These are phyloP conservation scores for Adansonia madagascariensis DNA, from an alignment of 441 rosid species.

Conservation along the genomic window DNA sequence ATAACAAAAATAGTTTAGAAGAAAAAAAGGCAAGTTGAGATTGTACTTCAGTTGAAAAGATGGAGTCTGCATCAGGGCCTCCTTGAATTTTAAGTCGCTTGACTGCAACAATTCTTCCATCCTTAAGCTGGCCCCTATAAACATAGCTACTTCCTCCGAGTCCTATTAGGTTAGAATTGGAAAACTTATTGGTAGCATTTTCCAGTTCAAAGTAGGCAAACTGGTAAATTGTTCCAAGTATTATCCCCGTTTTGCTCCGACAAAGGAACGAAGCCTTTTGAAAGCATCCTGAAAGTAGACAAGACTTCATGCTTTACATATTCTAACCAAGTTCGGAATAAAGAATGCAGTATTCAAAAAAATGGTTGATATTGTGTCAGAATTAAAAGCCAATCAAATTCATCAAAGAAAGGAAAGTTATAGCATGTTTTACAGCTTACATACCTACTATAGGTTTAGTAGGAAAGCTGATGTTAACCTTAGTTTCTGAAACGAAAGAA, in stretches of 20 bases:
- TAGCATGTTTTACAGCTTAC: constrained; percentile 9
- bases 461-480: constrained; percentile 45
- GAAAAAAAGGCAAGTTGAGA: constrained; percentile 19
- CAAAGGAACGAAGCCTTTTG: constrained; percentile 52
- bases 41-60: constrained; percentile 77
- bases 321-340: constrained; percentile 1
- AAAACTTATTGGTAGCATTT: constrained; percentile 74
- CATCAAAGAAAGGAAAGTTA: constrained; percentile 20
- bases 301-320: background rate
- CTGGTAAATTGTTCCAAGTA: constrained; percentile 61
- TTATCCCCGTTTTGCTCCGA: constrained; percentile 54
- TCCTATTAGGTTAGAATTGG: constrained; percentile 71
- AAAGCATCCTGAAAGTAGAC: constrained; percentile 62
- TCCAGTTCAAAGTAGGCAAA: constrained; percentile 77
- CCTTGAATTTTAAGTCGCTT: constrained; percentile 69
- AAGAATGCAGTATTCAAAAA: background rate
- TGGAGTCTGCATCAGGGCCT: constrained; percentile 62
- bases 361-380: background rate
- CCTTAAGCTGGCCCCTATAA: constrained; percentile 81
- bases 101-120: constrained; percentile 79
- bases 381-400: constrained; percentile 15
- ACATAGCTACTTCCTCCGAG: constrained; percentile 91
- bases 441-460: constrained; percentile 51
- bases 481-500: constrained; percentile 50
- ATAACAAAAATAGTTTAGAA: background rate